Evolutionary conservation across 1,284 basidiomycete species (phyloP), one percentile per base, ranked within the genome.

Genomic region (Fomitopsis betulina): DNA sequence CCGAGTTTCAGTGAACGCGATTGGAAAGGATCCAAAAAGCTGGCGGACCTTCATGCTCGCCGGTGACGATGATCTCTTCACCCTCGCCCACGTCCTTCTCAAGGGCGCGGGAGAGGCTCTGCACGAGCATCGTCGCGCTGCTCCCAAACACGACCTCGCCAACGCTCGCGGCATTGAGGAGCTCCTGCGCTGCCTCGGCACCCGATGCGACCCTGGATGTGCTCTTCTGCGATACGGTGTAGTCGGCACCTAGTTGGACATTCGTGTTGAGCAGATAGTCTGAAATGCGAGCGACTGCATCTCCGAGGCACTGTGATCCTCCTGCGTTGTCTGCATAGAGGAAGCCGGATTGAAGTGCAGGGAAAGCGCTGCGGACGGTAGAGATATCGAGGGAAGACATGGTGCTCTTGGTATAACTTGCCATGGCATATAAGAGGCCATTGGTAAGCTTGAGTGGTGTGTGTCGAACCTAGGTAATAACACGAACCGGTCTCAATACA

Each of bases 241-340:
- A 91, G 62, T 83, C 79, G 15, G 85, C 86, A 33, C 86, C 86
- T 43, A 90, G 80, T 68, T 91, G 89, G 0, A 84, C 87, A 65
- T 92, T 92, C 6, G 85, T 84, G 69, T 85, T 81, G 21, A 81
- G 59, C 21, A 92, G 79, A 64, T 91, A 93, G 65, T 87, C 82
- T 10, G 77, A 76, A 62, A 92, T 80, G 38, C 79, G 74, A 56
- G 83, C 76, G 47, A 83, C 82, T 40, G 85, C 85, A 57, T 72
- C 72, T 55, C 76, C 70, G 8, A 80, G 70, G 42, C 80, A 79
- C 68, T 92, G 89, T 2, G 87, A 89, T 5, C 90, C 91, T 0
- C 89, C 91, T 0, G 91, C 91, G 64, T 90, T 93, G 72, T 92
- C 90, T 9, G 79, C 89, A 65, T 82, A 92, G 62, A 91, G 80